phyloP scores from a whole-genome alignment of 75 land plant species.

The Larix kaempferi region DNA sequence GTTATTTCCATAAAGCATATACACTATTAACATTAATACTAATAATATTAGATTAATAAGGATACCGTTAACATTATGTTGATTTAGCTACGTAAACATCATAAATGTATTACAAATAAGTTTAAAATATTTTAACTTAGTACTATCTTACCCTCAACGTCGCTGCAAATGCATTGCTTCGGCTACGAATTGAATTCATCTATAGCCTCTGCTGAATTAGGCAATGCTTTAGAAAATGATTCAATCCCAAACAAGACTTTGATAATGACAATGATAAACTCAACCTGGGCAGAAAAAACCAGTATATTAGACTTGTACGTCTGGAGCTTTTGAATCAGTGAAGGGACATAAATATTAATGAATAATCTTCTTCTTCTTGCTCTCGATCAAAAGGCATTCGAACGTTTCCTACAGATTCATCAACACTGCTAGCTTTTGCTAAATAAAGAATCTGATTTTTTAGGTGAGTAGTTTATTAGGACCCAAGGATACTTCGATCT shows the following conservation, averaged over 20 bases:
- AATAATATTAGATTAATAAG: too few species aligned
- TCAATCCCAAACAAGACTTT: constrained; percentile 18
- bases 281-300: constrained; percentile 51
- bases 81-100: too few species aligned
- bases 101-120: too few species aligned
- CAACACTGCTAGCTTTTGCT: constrained; percentile 48
- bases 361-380: constrained; percentile 60
- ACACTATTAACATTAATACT: too few species aligned
- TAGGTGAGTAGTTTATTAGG: constrained; percentile 37
- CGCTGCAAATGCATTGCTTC: too few species aligned
- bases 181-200: too few species aligned
- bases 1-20: too few species aligned
- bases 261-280: constrained; percentile 33
- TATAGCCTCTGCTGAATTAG: too few species aligned
- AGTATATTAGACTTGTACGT: constrained; percentile 40
- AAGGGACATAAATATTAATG: constrained; percentile 19
- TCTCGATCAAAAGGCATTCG: constrained; percentile 60
- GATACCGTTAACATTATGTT: too few species aligned
- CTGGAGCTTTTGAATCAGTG: constrained; percentile 21
- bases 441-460: constrained; percentile 29
- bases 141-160: too few species aligned
- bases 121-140: too few species aligned
- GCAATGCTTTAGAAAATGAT: not conserved
- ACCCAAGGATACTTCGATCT: constrained; percentile 57
- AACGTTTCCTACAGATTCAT: constrained; percentile 41